Conservation (phyloP, 2,329 filamentous ascomycete species). For the Chalara sp. region DNA sequence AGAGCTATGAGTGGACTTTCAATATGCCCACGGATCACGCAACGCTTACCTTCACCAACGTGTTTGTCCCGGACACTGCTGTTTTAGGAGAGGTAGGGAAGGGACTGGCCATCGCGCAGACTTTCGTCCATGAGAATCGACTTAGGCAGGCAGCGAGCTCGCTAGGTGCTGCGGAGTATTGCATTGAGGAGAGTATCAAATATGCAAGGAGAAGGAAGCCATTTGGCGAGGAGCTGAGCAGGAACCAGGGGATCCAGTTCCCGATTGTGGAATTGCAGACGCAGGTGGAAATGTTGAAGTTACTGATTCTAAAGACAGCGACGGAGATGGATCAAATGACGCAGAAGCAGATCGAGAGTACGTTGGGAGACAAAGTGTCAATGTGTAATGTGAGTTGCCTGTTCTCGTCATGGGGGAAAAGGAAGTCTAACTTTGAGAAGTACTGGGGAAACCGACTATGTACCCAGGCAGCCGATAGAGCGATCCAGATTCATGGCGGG, state of each 20-base stretch:
- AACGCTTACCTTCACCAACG: slow-evolving; percentile 48
- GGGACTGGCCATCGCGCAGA: slow-evolving; percentile 54
- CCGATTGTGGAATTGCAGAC: slow-evolving; percentile 56
- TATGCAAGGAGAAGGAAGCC: slow-evolving; percentile 48
- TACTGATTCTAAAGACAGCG: slow-evolving; percentile 55
- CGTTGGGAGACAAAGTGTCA: slow-evolving; percentile 52
- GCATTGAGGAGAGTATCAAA: slow-evolving; percentile 48
- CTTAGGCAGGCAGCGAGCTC: slow-evolving; percentile 58
- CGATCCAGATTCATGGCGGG: slow-evolving; percentile 41
- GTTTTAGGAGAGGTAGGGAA: slow-evolving; percentile 45
- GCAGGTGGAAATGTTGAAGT: slow-evolving; percentile 54
- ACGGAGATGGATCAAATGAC: slow-evolving; percentile 52
- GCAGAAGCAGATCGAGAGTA: slow-evolving; percentile 41
- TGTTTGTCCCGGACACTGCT: slow-evolving; percentile 46
- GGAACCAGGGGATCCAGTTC: slow-evolving; percentile 59
- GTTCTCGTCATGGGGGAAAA: slow-evolving; percentile 79
- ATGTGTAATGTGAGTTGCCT: slow-evolving; percentile 63
- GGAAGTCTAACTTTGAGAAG: slow-evolving; percentile 42
- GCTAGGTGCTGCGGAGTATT: slow-evolving; percentile 52
- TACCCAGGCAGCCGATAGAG: slow-evolving; percentile 52
- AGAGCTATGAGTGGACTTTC: slow-evolving; percentile 57
- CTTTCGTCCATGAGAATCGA: slow-evolving; percentile 60
- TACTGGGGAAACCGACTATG: slow-evolving; percentile 57
- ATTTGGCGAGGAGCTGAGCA: slow-evolving; percentile 48
- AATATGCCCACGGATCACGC: slow-evolving; percentile 64